Percentiles rank a stretch among this genome's conserved stretches.
Conservation (phyloP, 108 stramenopile genomes). For the Conticribra guillardii region DNA sequence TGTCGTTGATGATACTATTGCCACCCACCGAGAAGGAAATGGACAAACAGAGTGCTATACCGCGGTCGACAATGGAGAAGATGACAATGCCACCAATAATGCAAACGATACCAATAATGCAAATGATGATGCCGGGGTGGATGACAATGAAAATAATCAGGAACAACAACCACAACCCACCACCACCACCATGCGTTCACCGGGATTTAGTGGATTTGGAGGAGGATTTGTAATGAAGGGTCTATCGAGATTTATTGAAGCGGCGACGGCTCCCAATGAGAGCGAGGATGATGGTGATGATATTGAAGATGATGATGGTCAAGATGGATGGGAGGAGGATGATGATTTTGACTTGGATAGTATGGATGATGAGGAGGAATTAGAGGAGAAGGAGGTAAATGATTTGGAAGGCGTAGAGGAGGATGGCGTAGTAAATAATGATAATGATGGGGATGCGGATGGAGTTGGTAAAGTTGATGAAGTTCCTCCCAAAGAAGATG, state of each 20-base stretch:
- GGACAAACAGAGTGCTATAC: neutral
- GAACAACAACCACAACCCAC: no score
- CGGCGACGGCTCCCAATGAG: conserved; percentile 34
- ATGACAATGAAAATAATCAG: no score
- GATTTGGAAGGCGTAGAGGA: no score
- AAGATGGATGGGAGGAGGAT: conserved; percentile 24
- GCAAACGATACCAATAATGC: neutral
- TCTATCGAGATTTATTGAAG: conserved; percentile 44
- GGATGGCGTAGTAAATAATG: conserved; percentile 14
- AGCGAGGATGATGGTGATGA: conserved; percentile 2
- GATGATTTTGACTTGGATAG: conserved; percentile 21
- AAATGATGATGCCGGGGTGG: neutral
- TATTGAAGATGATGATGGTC: conserved; percentile 14
- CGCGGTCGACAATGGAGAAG: neutral
- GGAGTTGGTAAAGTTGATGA: neutral
- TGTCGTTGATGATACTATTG: neutral
- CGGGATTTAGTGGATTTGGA: conserved; percentile 30
- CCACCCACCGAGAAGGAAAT: neutral
- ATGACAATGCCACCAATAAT: neutral
- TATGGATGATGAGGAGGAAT: neutral
- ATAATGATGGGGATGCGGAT: neutral
- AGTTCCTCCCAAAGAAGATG: neutral
- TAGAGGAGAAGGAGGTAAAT: neutral
- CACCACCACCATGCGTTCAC: no score
- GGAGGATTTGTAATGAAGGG: conserved; percentile 52